Percentiles rank a stretch among this genome's conserved stretches.
Conservation (phyloP, 768 basidiomycete species). For the Trametes maxima region DNA sequence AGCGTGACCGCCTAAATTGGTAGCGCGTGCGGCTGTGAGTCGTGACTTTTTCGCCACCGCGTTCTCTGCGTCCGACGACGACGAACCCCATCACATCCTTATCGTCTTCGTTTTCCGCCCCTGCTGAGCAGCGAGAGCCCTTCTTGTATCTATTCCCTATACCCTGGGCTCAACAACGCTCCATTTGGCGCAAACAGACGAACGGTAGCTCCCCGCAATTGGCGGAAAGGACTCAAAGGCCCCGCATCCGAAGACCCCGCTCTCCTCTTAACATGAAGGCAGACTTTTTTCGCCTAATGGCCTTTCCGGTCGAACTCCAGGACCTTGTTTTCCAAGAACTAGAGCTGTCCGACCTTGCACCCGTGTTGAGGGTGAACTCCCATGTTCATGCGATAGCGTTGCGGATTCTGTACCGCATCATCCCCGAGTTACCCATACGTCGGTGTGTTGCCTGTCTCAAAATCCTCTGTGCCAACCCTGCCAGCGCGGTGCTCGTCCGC, state of each 20-base stretch:
- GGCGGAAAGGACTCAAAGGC: too few relatives aligned
- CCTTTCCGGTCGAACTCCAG: constrained; percentile 42
- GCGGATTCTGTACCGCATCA: constrained; percentile 41
- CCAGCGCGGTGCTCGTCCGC: constrained; percentile 41
- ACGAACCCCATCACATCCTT: too few relatives aligned
- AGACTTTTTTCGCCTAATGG: constrained; percentile 12
- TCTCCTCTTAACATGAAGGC: neutral
- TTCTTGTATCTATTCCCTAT: too few relatives aligned
- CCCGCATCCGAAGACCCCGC: neutral
- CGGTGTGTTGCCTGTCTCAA: constrained; percentile 42
- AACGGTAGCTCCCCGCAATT: too few relatives aligned
- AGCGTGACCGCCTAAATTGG: too few relatives aligned
- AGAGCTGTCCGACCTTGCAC: constrained; percentile 31
- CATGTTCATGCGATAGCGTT: constrained; percentile 33
- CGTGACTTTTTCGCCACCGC: too few relatives aligned
- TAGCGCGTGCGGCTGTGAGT: too few relatives aligned
- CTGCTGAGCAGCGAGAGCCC: too few relatives aligned
- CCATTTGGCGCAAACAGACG: too few relatives aligned
- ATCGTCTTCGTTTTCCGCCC: too few relatives aligned
- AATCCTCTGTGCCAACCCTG: constrained; percentile 41
- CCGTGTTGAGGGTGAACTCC: constrained; percentile 29
- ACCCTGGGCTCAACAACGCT: too few relatives aligned
- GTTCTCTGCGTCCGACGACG: too few relatives aligned
- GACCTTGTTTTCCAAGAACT: constrained; percentile 36
- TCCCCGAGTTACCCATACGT: constrained; percentile 37